phyloP scores from a whole-genome alignment of 75 land plant genomes.

The Cupressus sempervirens region DNA sequence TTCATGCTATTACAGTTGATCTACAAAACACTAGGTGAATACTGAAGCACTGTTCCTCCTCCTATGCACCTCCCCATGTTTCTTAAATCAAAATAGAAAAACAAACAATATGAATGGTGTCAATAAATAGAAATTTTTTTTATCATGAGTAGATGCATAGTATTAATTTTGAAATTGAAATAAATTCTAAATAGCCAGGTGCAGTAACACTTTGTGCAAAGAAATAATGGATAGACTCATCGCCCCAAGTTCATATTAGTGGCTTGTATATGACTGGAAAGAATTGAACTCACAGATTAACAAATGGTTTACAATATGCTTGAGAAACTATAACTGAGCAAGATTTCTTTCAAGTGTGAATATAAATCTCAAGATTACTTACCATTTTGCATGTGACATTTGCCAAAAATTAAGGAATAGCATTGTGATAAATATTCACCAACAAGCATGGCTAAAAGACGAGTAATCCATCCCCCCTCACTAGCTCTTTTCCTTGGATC shows the following conservation, averaged over 20 bases:
- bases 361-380: conserved; percentile 3
- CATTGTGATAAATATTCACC: conserved; percentile 97
- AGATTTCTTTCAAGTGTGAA: neutral
- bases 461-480: conserved; percentile 88
- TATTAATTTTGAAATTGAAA: neutral
- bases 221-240: neutral
- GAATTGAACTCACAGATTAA: neutral
- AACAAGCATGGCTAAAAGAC: conserved; percentile 93
- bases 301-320: neutral
- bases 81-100: neutral
- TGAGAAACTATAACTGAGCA: neutral
- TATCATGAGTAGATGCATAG: neutral
- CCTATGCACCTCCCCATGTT: neutral
- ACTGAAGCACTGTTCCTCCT: neutral
- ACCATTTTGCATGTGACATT: conserved; percentile 97
- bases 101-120: neutral
- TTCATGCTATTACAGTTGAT: neutral
- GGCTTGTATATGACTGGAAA: too few relatives aligned
- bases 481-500: conserved; percentile 23
- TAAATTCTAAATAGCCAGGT: neutral
- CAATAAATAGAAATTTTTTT: neutral
- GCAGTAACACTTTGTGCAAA: neutral
- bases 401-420: conserved; percentile 94
- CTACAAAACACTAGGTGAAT: neutral
- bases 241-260: neutral